Evolutionary conservation across 1,139 yeast genomes (phyloP).

Genomic region (Debaryomyces robertsiae): DNA sequence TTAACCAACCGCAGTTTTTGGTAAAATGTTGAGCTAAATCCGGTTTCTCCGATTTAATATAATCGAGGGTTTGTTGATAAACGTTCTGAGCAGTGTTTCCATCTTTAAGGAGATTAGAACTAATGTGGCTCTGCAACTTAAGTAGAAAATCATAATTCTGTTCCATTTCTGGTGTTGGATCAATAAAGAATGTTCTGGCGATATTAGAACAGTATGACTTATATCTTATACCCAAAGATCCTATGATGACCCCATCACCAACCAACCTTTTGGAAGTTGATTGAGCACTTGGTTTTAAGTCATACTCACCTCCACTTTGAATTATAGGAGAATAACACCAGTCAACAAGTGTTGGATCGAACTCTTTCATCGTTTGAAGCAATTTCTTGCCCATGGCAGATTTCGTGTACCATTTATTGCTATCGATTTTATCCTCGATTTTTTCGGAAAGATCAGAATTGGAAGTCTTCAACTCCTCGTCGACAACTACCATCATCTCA

Average conservation of each 20-base stretch:
- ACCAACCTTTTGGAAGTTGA: constrained; percentile 66
- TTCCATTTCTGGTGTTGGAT: constrained; percentile 82
- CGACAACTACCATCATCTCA: constrained; percentile 85
- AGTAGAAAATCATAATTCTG: constrained; percentile 76
- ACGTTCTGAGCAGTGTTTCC: constrained; percentile 70
- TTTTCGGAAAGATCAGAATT: constrained; percentile 75
- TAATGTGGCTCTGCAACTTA: constrained; percentile 64
- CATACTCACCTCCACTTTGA: constrained; percentile 87
- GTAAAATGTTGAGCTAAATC: constrained; percentile 67
- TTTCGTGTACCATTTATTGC: constrained; percentile 67
- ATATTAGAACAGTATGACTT: constrained; percentile 87
- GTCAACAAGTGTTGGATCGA: constrained; percentile 78
- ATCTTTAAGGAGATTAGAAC: constrained; percentile 56
- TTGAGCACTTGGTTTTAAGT: constrained; percentile 81
- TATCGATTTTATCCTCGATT: constrained; percentile 82
- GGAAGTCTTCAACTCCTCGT: constrained; percentile 78
- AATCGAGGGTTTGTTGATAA: constrained; percentile 63
- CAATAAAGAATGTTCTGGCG: constrained; percentile 86
- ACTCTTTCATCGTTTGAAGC: constrained; percentile 47
- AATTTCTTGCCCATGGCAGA: constrained; percentile 60
- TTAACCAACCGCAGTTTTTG: constrained; percentile 85
- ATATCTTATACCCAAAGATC: constrained; percentile 86
- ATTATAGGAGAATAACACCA: constrained; percentile 95
- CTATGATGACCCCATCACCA: constrained; percentile 79
- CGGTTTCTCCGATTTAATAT: constrained; percentile 59